Evolutionary conservation across 306 rosid species (phyloP).

Genomic region (Leucaena leucocephala): DNA sequence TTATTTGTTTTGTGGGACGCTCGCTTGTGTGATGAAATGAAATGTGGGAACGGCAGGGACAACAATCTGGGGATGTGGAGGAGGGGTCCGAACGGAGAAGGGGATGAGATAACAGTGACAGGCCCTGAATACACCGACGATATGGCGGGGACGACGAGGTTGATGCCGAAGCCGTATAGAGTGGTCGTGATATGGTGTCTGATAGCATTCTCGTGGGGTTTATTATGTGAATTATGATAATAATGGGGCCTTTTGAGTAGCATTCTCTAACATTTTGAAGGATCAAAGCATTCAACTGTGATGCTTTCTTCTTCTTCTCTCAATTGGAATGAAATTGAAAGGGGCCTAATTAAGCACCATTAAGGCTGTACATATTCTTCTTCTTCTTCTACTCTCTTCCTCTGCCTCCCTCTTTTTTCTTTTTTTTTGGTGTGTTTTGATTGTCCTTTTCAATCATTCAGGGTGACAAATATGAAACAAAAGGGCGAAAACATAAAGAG

Average conservation of each 20-base stretch:
- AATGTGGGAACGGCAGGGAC: conserved; percentile 31
- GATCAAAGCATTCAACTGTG: conserved; percentile 22
- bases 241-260: neutral
- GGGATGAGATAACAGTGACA: neutral
- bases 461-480: too few species aligned
- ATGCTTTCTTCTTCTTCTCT: conserved; percentile 12
- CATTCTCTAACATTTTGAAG: conserved; percentile 36
- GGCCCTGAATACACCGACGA: conserved; percentile 43
- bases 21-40: neutral
- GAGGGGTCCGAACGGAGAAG: conserved; percentile 36
- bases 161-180: neutral
- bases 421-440: too few species aligned
- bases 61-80: conserved; percentile 55
- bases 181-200: neutral
- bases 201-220: conserved; percentile 1
- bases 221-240: neutral
- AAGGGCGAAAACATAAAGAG: too few species aligned
- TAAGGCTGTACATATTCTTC: conserved; percentile 29
- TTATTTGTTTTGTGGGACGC: neutral
- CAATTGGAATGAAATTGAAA: conserved; percentile 34
- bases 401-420: neutral
- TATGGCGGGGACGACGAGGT: conserved; percentile 17
- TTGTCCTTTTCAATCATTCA: too few species aligned
- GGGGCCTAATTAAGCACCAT: conserved; percentile 11
- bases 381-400: neutral